Base-by-base conservation (phyloP, 2,329 filamentous ascomycete species). In the Hyphodiscus sp. region DNA sequence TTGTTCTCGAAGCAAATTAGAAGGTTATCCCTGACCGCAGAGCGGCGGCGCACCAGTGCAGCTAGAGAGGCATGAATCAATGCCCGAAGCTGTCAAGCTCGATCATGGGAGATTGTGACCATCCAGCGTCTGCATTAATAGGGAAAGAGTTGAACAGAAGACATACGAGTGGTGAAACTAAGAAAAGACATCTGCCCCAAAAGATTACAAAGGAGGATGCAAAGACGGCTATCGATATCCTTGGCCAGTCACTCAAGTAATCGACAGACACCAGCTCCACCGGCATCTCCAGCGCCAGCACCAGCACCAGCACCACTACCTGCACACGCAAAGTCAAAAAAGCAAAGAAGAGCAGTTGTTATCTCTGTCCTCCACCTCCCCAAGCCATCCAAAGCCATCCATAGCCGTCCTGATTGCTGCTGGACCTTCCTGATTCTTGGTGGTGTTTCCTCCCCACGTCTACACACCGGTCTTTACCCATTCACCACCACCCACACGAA, bases 1-100 rank as follows among this genome's bases (percentile, higher is more conserved):
- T 26, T 26, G 23, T 53, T 53, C 51, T 53, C 48, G 51, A 53
- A 49, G 51, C 4, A 26, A 26, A 53, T 49, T 53, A 41, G 33
- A 38, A 38, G 33, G 16, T 38, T 13, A 38, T 38, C 33, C 33
- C 33, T 38, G 33, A n/a, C 33, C 11, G 16, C 19, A 42, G 33
- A 9, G 26, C 23, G n/a, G n/a, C n/a, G n/a, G n/a, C n/a, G n/a
- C n/a, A n/a, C 44, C 29, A 43, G 45, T 47, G 41, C 23, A 26
- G 33, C 23, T 43, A 23, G 45, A 29, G 30, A 44, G 38, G 45
- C 45, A 48, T 52, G 50, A 52, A 48, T 52, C 45, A 52, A 52
- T 52, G 50, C 50, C 26, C 23, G n/a, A 38, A 15, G 2, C 11
- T 38, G 11, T 38, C 11, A 38, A 38, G 33, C 33, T n/a, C 33